Percentiles rank a stretch among this genome's conserved stretches.
These are phyloP conservation scores for Aspergillus amoenus DNA, from an alignment of 2,329 filamentous ascomycete genomes.

Conservation along the genomic window DNA sequence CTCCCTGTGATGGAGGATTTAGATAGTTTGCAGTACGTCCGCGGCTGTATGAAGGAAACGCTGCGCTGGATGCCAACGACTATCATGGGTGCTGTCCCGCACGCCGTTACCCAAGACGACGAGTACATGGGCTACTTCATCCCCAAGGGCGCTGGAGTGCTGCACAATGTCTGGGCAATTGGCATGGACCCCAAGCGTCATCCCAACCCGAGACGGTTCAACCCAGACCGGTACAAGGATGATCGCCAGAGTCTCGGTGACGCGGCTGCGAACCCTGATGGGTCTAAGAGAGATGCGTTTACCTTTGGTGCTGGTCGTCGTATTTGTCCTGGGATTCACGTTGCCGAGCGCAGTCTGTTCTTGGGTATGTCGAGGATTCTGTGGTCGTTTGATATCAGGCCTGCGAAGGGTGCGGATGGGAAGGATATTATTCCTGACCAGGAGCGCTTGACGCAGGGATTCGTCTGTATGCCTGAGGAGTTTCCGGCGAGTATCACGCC, in stretches of 20 bases:
- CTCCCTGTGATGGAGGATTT: slow-evolving; percentile 47
- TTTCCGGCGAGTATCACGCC: slow-evolving; percentile 39
- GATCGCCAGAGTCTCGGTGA: slow-evolving; percentile 36
- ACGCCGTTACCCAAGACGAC: slow-evolving; percentile 51
- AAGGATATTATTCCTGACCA: slow-evolving; percentile 38
- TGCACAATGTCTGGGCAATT: slow-evolving; percentile 48
- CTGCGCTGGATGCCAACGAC: slow-evolving; percentile 53
- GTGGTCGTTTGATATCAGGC: slow-evolving; percentile 49
- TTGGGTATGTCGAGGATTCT: slow-evolving; percentile 50
- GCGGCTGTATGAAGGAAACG: slow-evolving; percentile 56
- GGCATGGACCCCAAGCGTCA: slow-evolving; percentile 44
- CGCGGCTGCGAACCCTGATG: slow-evolving; percentile 35
- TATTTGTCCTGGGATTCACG: slow-evolving; percentile 59
- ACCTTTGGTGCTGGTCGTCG: slow-evolving; percentile 57
- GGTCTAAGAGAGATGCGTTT: slow-evolving; percentile 52
- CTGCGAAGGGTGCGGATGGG: slow-evolving; percentile 29
- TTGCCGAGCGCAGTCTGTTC: slow-evolving; percentile 52
- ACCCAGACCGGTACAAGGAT: slow-evolving; percentile 37
- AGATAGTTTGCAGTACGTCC: slow-evolving; percentile 38
- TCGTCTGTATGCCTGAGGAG: slow-evolving; percentile 46
- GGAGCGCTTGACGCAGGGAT: slow-evolving; percentile 43
- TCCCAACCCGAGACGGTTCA: slow-evolving; percentile 39
- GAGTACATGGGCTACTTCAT: slow-evolving; percentile 51
- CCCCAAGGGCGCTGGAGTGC: slow-evolving; percentile 48
- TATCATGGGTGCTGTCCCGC: slow-evolving; percentile 47